Evolutionary conservation across 2,329 filamentous ascomycete species (phyloP).

Genomic region (Fusarium mexicanum): DNA sequence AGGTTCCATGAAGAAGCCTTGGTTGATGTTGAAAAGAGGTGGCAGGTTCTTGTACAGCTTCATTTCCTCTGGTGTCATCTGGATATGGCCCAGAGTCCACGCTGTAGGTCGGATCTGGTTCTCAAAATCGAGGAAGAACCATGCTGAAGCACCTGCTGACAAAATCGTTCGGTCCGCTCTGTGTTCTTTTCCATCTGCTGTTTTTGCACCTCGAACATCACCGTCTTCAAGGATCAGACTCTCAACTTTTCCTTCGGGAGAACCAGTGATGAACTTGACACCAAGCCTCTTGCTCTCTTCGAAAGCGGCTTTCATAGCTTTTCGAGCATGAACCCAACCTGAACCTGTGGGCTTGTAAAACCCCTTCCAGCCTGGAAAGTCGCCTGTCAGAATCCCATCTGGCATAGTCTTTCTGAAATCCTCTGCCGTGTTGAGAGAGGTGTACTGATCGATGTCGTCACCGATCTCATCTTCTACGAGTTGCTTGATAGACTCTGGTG

Average conservation of each 20-base stretch:
- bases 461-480: conserved; percentile 20
- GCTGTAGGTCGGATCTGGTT: conserved; percentile 31
- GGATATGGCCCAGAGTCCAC: conserved; percentile 24
- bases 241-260: not conserved
- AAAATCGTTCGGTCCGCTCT: conserved; percentile 10
- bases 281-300: conserved; percentile 20
- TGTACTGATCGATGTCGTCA: conserved; percentile 12
- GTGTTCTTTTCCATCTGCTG: conserved; percentile 9
- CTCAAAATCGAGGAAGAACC: conserved; percentile 29
- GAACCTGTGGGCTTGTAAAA: conserved; percentile 21
- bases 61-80: conserved; percentile 21
- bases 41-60: conserved; percentile 17
- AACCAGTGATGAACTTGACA: conserved; percentile 20
- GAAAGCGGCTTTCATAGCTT: conserved; percentile 22
- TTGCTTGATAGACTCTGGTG: conserved; percentile 8
- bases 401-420: conserved; percentile 29
- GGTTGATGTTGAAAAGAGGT: conserved; percentile 31
- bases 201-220: conserved; percentile 22
- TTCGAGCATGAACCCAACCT: conserved; percentile 31
- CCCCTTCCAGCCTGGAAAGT: conserved; percentile 20
- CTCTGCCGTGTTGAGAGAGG: conserved; percentile 8
- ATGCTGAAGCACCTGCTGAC: conserved; percentile 11
- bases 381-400: conserved; percentile 10
- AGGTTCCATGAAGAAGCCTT: conserved; percentile 32
- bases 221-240: not conserved